These are phyloP conservation scores for Pleurotus pulmonarius DNA, from an alignment of 768 basidiomycete species.

Conservation along the genomic window DNA sequence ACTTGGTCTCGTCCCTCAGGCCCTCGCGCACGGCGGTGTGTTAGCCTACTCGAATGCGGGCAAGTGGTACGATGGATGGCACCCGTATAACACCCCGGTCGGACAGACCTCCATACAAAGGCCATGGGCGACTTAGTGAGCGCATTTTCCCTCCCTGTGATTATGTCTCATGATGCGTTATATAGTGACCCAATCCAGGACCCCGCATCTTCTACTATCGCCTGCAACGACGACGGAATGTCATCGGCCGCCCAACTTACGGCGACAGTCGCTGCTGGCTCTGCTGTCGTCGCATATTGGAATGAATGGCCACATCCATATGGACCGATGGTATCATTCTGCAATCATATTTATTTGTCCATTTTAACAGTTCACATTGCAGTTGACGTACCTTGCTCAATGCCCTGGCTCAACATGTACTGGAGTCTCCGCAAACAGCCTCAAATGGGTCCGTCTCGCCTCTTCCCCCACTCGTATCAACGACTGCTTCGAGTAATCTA, in stretches of 20 bases:
- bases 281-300: constrained; percentile 40
- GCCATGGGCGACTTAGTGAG: constrained; percentile 42
- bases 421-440: constrained; percentile 29
- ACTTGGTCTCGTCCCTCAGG: constrained; percentile 25
- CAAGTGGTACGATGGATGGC: constrained; percentile 37
- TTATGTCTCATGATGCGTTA: neutral
- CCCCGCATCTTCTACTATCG: constrained; percentile 33
- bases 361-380: neutral
- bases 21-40: constrained; percentile 41
- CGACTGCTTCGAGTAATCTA: neutral
- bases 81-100: constrained; percentile 36
- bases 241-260: constrained; percentile 38
- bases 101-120: constrained; percentile 41
- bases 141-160: neutral
- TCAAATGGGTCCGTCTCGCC: constrained; percentile 35
- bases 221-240: constrained; percentile 43
- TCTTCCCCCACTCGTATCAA: neutral
- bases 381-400: constrained; percentile 44
- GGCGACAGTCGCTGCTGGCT: constrained; percentile 38
- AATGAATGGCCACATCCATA: constrained; percentile 43
- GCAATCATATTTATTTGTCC: neutral
- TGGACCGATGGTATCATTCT: constrained; percentile 34
- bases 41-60: constrained; percentile 35
- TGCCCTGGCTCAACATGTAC: constrained; percentile 40
- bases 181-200: constrained; percentile 37